A percentile compares a stretch with the other conserved stretches of the same genome.
Conservation (phyloP, 140 eudicot genomes). For the Senecio squalidus region DNA sequence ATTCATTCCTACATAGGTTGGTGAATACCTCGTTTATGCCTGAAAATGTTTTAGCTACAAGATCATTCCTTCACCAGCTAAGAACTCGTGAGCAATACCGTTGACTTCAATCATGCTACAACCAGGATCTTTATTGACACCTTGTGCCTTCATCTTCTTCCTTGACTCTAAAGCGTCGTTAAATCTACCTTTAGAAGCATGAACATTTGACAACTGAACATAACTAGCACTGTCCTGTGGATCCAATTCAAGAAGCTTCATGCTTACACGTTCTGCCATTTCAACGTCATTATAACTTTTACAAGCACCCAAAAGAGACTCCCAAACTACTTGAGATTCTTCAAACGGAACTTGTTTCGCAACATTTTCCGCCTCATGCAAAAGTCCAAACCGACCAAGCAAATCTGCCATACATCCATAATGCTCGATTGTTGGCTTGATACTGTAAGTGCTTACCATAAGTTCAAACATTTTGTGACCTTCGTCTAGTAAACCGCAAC, state of each 20-base stretch:
- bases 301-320: constrained; percentile 46
- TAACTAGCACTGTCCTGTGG: constrained; percentile 36
- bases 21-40: constrained; percentile 5
- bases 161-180: constrained; percentile 28
- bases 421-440: constrained; percentile 35
- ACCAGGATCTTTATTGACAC: constrained; percentile 45
- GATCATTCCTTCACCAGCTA: constrained; percentile 41
- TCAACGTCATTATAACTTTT: constrained; percentile 29
- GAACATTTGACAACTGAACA: constrained; percentile 39
- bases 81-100: constrained; percentile 43
- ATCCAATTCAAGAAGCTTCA: constrained; percentile 33
- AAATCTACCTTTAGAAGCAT: constrained; percentile 33
- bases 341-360: constrained; percentile 22
- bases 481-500: constrained; percentile 33
- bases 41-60: constrained; percentile 9
- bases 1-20: background rate
- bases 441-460: constrained; percentile 29
- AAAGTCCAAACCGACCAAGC: constrained; percentile 42
- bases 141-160: constrained; percentile 39
- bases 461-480: constrained; percentile 36
- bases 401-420: constrained; percentile 53
- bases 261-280: constrained; percentile 35
- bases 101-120: constrained; percentile 52
- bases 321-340: constrained; percentile 35
- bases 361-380: constrained; percentile 36